phyloP scores from a whole-genome alignment of 495 filamentous ascomycete species.

The Pseudotulostoma volvatum region DNA sequence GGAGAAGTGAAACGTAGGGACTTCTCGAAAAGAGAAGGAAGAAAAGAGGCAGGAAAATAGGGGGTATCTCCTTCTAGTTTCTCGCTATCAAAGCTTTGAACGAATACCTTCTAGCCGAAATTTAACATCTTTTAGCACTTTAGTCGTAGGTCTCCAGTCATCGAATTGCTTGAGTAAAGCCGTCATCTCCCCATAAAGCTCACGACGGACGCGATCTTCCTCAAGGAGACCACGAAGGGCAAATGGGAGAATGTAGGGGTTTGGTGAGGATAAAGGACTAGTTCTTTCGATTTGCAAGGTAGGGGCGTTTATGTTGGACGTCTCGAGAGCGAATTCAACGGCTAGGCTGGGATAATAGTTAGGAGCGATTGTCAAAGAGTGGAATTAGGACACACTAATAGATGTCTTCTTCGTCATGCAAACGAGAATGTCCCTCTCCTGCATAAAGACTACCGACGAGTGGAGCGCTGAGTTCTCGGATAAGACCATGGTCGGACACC shows the following conservation, averaged over 20 bases:
- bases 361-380: too few relatives aligned
- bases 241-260: conserved; percentile 84
- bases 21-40: too few relatives aligned
- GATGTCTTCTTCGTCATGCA: conserved; percentile 82
- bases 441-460: conserved; percentile 82
- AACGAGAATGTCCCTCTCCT: conserved; percentile 81
- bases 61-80: too few relatives aligned
- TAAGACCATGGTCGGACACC: conserved; percentile 78
- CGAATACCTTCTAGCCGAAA: conserved; percentile 86
- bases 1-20: too few relatives aligned
- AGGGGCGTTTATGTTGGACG: conserved; percentile 42
- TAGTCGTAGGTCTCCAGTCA: conserved; percentile 77
- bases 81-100: conserved; percentile 47
- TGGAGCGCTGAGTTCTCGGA: conserved; percentile 75
- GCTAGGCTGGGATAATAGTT: conserved; percentile 44
- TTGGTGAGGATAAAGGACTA: conserved; percentile 38
- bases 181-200: conserved; percentile 57
- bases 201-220: conserved; percentile 74
- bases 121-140: conserved; percentile 88
- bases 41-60: too few relatives aligned
- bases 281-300: conserved; percentile 35
- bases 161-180: conserved; percentile 79
- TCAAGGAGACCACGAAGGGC: conserved; percentile 85
- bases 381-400: conserved; percentile 47
- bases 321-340: conserved; percentile 73